Conservation (phyloP, 345 rosid genomes). For the Salix exigua region DNA sequence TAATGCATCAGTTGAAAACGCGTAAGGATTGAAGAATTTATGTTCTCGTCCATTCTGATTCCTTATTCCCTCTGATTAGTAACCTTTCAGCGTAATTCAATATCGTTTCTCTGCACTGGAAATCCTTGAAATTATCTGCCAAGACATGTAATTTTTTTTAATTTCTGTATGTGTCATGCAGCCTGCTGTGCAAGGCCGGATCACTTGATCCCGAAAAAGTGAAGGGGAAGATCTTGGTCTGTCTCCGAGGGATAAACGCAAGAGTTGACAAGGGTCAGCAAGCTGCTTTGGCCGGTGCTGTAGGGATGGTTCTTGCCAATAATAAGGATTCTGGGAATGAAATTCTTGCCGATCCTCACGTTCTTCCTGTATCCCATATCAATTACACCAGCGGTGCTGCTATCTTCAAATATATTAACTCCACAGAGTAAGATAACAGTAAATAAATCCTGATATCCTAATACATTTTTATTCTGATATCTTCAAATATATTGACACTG, state of each 20-base stretch:
- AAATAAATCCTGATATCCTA: background rate
- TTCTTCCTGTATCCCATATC: conserved; percentile 20
- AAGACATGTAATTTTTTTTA: background rate
- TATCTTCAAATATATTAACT: conserved; percentile 21
- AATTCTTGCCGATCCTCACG: conserved; percentile 17
- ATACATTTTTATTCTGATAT: too few species aligned
- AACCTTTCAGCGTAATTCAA: background rate
- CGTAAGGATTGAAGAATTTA: conserved; percentile 45
- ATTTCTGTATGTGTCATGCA: background rate
- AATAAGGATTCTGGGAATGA: conserved; percentile 2
- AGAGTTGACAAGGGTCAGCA: conserved; percentile 21
- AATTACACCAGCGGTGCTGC: conserved; percentile 20
- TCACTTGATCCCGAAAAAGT: conserved; percentile 20
- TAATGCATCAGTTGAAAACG: conserved; percentile 43
- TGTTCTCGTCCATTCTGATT: background rate
- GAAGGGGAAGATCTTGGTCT: conserved; percentile 27
- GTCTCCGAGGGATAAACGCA: conserved; percentile 20
- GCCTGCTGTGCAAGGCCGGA: conserved; percentile 14
- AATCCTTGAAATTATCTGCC: background rate
- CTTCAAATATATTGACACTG: too few species aligned
- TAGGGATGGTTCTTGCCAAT: conserved; percentile 22
- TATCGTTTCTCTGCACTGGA: background rate
- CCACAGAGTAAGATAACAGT: conserved; percentile 20
- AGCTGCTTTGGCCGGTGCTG: conserved; percentile 21
- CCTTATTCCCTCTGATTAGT: background rate